phyloP scores from a whole-genome alignment of 148 eudicot species.

The Nepenthes mirabilis region DNA sequence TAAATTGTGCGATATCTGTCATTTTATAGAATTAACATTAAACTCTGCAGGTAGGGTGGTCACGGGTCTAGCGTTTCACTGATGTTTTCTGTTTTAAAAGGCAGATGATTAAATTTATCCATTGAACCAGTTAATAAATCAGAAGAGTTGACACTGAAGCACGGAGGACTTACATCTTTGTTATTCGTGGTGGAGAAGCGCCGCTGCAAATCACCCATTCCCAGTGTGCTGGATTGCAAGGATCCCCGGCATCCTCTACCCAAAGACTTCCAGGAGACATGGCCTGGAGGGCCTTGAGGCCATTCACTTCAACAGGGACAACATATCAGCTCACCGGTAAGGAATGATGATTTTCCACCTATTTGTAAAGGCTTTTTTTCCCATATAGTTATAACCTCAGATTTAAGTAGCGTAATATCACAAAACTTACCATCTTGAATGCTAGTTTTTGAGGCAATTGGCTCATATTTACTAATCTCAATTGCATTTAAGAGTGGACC shows the following conservation, averaged over 20 bases:
- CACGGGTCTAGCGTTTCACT: too few relatives aligned
- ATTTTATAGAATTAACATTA: too few relatives aligned
- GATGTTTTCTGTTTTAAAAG: neutral
- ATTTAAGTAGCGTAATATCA: neutral
- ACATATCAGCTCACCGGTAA: slow-evolving; percentile 8
- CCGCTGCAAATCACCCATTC: slow-evolving; percentile 84
- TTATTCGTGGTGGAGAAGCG: slow-evolving; percentile 55
- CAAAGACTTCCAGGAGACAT: slow-evolving; percentile 23
- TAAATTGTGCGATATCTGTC: too few relatives aligned
- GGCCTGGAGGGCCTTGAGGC: slow-evolving; percentile 38
- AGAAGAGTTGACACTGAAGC: neutral
- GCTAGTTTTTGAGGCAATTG: slow-evolving; percentile 52
- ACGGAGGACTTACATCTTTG: slow-evolving; percentile 54
- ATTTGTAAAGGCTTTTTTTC: neutral
- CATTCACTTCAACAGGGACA: slow-evolving; percentile 41
- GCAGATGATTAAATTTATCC: neutral
- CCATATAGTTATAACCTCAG: neutral
- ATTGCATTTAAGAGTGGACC: slow-evolving; percentile 85
- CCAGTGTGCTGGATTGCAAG: slow-evolving; percentile 78
- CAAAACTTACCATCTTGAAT: slow-evolving; percentile 61
- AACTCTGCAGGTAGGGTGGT: too few relatives aligned
- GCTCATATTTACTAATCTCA: slow-evolving; percentile 69
- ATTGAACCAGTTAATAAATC: neutral
- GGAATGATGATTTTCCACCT: neutral
- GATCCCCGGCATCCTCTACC: slow-evolving; percentile 57